Percentiles rank a stretch among this genome's conserved stretches.
Evolutionary conservation across 139 green algal species (phyloP).

Genomic region (Ostreobium quekettii): DNA sequence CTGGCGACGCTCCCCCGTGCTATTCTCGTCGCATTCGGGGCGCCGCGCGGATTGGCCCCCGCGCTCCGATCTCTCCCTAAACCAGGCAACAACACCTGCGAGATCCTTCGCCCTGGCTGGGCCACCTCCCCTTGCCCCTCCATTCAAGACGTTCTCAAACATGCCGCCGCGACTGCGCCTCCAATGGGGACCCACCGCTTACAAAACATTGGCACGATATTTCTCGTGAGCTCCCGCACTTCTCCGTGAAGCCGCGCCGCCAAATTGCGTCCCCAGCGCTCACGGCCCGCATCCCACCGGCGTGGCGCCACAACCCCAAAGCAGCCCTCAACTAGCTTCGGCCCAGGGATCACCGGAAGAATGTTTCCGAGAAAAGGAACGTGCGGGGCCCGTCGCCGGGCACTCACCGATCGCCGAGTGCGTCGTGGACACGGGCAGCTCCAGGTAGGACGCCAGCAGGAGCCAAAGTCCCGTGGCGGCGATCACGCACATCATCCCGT

Average conservation of each 20-base stretch:
- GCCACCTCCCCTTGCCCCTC: no score
- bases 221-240: background rate
- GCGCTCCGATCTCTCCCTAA: no score
- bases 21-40: no score
- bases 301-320: background rate
- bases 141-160: no score
- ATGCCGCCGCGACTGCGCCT: no score
- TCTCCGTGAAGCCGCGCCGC: background rate
- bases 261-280: background rate
- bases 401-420: conserved; percentile 38
- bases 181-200: no score
- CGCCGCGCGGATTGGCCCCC: no score
- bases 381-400: background rate
- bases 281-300: background rate
- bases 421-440: conserved; percentile 51
- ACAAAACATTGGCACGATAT: background rate
- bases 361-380: background rate
- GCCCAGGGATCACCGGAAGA: background rate
- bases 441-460: conserved; percentile 33
- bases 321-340: no score
- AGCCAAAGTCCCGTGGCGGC: conserved; percentile 31
- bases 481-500: conserved; percentile 39
- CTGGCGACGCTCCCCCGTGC: no score
- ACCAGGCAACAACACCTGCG: no score
- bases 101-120: no score